A percentile compares a stretch with the other conserved stretches of the same genome.
phyloP scores from a whole-genome alignment of 2,329 filamentous ascomycete species.

The Nemania sp. region DNA sequence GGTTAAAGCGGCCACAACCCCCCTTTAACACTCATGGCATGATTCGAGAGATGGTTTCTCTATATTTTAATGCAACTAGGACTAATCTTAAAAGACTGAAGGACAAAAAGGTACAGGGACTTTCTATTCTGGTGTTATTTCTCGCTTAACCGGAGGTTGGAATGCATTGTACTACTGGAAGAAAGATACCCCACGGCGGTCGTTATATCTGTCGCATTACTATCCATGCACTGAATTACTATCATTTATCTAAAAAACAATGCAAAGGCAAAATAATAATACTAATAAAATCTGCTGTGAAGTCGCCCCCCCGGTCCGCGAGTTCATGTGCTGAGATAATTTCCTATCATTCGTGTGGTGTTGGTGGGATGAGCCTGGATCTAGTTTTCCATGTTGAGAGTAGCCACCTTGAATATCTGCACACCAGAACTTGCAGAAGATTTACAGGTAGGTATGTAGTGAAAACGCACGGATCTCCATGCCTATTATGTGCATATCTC shows the following conservation, averaged over 20 bases:
- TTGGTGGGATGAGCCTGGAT: background rate
- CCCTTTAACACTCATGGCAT: slow-evolving; percentile 2
- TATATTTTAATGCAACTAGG: slow-evolving; percentile 11
- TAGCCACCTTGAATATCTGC: background rate
- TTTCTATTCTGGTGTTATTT: slow-evolving; percentile 16
- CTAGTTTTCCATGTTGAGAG: background rate
- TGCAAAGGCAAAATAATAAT: slow-evolving; percentile 20
- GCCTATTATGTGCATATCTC: background rate
- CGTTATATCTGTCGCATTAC: slow-evolving; percentile 19
- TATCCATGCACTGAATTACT: slow-evolving; percentile 7
- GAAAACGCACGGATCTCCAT: background rate
- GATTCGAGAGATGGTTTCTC: slow-evolving; percentile 2
- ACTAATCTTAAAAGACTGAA: slow-evolving; percentile 21
- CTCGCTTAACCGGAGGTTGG: slow-evolving; percentile 20
- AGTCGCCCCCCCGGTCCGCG: no score
- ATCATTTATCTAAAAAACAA: slow-evolving; percentile 13
- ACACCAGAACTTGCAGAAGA: background rate
- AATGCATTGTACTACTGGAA: slow-evolving; percentile 29
- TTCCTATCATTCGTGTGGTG: background rate
- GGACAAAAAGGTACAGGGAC: slow-evolving; percentile 4
- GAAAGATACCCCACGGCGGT: slow-evolving; percentile 33
- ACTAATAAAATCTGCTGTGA: slow-evolving; percentile 9
- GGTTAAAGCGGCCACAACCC: background rate
- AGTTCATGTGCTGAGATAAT: background rate
- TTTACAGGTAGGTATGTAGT: background rate